Evolutionary conservation across 441 rosid species (phyloP).

Genomic region (Capsella rubella): DNA sequence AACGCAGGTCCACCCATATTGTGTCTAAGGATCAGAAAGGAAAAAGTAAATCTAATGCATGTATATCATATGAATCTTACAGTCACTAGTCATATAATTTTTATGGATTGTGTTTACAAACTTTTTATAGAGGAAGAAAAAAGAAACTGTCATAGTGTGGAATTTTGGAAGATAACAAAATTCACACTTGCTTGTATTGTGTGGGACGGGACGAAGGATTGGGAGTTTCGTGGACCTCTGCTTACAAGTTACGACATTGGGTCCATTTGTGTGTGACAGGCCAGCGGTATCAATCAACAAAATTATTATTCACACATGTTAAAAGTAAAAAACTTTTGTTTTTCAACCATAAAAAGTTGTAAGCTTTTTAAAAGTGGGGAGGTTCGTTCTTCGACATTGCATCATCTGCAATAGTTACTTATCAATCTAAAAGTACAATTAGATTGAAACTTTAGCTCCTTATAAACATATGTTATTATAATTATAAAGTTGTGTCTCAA

Average conservation of each 20-base stretch:
- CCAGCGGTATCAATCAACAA: not conserved
- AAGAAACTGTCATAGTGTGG: not conserved
- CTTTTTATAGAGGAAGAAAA: too few relatives aligned
- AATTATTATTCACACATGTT: constrained; percentile 29
- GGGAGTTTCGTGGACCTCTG: constrained; percentile 3
- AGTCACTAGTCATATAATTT: not conserved
- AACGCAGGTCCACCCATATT: not conserved
- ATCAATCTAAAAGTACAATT: constrained; percentile 18
- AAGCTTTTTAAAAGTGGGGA: constrained; percentile 30
- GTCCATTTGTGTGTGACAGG: constrained; percentile 16
- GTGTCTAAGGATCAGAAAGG: too few relatives aligned
- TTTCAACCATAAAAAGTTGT: constrained; percentile 37
- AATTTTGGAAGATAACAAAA: constrained; percentile 1
- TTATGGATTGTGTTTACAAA: too few relatives aligned
- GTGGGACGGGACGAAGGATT: constrained; percentile 7
- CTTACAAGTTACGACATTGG: constrained; percentile 2
- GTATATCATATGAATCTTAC: not conserved
- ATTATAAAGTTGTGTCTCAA: constrained; percentile 25
- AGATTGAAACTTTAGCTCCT: not conserved
- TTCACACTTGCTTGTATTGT: not conserved
- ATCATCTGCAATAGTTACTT: constrained; percentile 27
- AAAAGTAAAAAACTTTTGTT: constrained; percentile 4
- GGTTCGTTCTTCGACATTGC: constrained; percentile 29
- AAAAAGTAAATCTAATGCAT: not conserved
- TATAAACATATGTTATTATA: not conserved